A percentile compares a stretch with the other conserved stretches of the same genome.
Evolutionary conservation across 495 filamentous ascomycete genomes (phyloP).

Genomic region (Cairneyella variabilis): DNA sequence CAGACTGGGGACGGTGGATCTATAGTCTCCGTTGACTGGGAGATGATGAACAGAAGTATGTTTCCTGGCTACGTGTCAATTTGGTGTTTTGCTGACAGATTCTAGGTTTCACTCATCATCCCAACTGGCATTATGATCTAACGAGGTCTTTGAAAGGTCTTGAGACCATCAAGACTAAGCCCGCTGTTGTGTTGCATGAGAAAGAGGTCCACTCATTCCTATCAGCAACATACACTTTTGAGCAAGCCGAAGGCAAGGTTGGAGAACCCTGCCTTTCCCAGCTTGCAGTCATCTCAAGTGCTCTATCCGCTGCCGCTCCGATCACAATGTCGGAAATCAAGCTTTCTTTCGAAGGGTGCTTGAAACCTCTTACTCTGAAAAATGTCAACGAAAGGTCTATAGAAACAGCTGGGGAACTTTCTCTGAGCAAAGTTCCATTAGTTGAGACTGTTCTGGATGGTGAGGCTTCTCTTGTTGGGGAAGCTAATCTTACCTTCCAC

Average conservation of each 20-base stretch:
- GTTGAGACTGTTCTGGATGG: slow-evolving; percentile 15
- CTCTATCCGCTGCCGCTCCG: slow-evolving; percentile 57
- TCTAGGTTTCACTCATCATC: slow-evolving; percentile 55
- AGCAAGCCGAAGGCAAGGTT: slow-evolving; percentile 71
- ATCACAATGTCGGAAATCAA: slow-evolving; percentile 61
- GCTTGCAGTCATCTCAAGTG: slow-evolving; percentile 65
- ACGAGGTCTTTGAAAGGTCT: slow-evolving; percentile 60
- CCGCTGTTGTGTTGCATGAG: slow-evolving; percentile 59
- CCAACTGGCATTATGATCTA: slow-evolving; percentile 70
- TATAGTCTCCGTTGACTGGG: slow-evolving; percentile 77
- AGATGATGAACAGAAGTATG: slow-evolving; percentile 69
- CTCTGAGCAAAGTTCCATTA: slow-evolving; percentile 26
- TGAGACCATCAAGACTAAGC: slow-evolving; percentile 47
- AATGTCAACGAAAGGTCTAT: slow-evolving; percentile 24
- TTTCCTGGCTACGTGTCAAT: background rate
- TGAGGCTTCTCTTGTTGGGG: slow-evolving; percentile 40
- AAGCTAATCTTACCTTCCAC: slow-evolving; percentile 61
- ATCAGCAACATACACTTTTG: slow-evolving; percentile 69
- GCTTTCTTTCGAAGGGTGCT: slow-evolving; percentile 63
- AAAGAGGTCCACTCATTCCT: slow-evolving; percentile 70
- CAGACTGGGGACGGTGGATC: slow-evolving; percentile 58
- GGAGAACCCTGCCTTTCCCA: slow-evolving; percentile 74
- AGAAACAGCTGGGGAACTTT: background rate
- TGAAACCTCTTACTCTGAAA: slow-evolving; percentile 52
- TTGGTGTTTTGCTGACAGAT: slow-evolving; percentile 6